Percentiles rank a stretch among this genome's conserved stretches.
Conservation (phyloP, 371 early-diverging fungal genomes). For the Funneliformis caledonium region DNA sequence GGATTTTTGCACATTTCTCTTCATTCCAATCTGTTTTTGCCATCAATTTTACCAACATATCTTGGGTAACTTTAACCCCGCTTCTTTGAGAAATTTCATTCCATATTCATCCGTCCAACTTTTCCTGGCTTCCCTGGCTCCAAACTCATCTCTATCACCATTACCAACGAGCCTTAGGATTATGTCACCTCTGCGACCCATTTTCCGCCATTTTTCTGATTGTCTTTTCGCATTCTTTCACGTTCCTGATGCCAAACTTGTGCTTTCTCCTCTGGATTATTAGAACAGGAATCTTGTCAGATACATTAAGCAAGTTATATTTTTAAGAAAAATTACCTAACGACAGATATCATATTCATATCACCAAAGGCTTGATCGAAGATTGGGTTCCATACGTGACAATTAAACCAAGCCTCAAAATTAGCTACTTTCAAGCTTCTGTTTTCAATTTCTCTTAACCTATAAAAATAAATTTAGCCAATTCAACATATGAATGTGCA, state of each 20-base stretch:
- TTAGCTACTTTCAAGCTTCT: too few relatives aligned
- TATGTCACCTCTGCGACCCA: conserved; percentile 23
- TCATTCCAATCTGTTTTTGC: conserved; percentile 1
- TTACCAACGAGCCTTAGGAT: conserved; percentile 8
- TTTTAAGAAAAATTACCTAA: too few relatives aligned
- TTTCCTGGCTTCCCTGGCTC: conserved; percentile 21
- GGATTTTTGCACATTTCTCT: background rate
- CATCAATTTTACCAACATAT: conserved; percentile 35
- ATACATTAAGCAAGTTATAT: too few relatives aligned
- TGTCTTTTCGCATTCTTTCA: conserved; percentile 39
- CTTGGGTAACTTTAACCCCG: conserved; percentile 34
- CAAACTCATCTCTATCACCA: conserved; percentile 34
- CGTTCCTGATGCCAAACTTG: conserved; percentile 38
- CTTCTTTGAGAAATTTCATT: conserved; percentile 19
- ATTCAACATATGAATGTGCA: too few relatives aligned
- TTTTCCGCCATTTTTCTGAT: conserved; percentile 4
- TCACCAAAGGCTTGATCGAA: too few relatives aligned
- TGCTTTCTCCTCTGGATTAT: conserved; percentile 19
- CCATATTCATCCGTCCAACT: conserved; percentile 7
- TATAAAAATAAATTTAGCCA: too few relatives aligned
- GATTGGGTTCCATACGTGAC: too few relatives aligned
- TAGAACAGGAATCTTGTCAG: background rate
- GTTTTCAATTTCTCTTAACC: too few relatives aligned
- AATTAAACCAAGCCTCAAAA: too few relatives aligned
- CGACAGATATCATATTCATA: too few relatives aligned